These are phyloP conservation scores for Penicillium simplicissimum DNA, from an alignment of 495 filamentous ascomycete species.

Conservation along the genomic window DNA sequence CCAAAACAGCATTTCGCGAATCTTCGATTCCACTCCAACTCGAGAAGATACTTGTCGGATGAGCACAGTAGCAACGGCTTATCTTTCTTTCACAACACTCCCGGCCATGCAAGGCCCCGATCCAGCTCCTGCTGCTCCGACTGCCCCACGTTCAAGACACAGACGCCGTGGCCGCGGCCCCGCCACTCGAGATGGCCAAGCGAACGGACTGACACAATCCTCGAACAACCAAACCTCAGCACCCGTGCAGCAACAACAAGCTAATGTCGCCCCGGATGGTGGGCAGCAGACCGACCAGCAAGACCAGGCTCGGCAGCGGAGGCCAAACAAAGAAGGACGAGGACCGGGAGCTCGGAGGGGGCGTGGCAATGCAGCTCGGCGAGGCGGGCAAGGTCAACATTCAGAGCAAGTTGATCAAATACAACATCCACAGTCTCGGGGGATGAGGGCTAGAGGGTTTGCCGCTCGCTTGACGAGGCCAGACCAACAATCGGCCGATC, in stretches of 20 bases:
- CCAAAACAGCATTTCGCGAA: slow-evolving; percentile 1
- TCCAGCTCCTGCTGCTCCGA: slow-evolving; percentile 15
- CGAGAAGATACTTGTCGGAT: neutral
- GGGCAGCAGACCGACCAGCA: slow-evolving; percentile 6
- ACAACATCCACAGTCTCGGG: slow-evolving; percentile 15
- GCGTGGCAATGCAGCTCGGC: slow-evolving; percentile 25
- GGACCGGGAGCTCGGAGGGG: slow-evolving; percentile 37
- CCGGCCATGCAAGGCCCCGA: slow-evolving; percentile 27
- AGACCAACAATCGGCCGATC: slow-evolving; percentile 25
- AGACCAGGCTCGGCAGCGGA: slow-evolving; percentile 27
- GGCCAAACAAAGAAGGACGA: slow-evolving; percentile 42
- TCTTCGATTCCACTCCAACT: neutral
- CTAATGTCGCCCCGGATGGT: neutral
- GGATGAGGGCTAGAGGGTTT: slow-evolving; percentile 52
- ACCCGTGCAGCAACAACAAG: slow-evolving; percentile 13
- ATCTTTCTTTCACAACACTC: neutral
- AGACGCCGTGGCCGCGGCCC: slow-evolving; percentile 39
- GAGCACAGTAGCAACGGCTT: neutral
- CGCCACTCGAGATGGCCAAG: slow-evolving; percentile 27
- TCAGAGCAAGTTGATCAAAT: slow-evolving; percentile 20
- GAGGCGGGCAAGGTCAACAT: slow-evolving; percentile 27
- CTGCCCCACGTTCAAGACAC: slow-evolving; percentile 31
- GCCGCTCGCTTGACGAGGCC: slow-evolving; percentile 51
- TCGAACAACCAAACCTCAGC: slow-evolving; percentile 12
- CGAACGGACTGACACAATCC: slow-evolving; percentile 11